phyloP scores from a whole-genome alignment of 108 stramenopile genomes.

The Conticribra weissflogii region DNA sequence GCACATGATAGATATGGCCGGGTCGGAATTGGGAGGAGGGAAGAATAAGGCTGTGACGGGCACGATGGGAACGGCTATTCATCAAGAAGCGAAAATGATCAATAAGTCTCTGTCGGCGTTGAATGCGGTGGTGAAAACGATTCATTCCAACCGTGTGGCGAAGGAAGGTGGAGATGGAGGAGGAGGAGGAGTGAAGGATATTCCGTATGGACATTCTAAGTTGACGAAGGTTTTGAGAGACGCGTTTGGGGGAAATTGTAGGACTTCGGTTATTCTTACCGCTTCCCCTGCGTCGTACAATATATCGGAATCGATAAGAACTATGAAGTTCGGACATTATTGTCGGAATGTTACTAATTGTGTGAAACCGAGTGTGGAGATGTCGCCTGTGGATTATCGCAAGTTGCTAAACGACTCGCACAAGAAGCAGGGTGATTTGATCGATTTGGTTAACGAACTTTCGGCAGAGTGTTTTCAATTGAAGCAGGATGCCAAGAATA shows the following conservation, averaged over 20 bases:
- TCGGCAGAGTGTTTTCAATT: constrained; percentile 67
- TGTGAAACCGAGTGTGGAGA: constrained; percentile 50
- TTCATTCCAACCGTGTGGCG: constrained; percentile 60
- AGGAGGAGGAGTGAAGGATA: constrained; percentile 15
- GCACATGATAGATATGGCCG: constrained; percentile 89
- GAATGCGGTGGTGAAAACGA: constrained; percentile 68
- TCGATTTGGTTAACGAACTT: constrained; percentile 61
- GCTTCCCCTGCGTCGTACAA: constrained; percentile 83
- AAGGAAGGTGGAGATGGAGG: constrained; percentile 41
- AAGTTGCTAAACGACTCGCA: constrained; percentile 62
- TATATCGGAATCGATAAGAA: constrained; percentile 81
- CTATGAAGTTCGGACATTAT: constrained; percentile 79
- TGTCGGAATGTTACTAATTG: constrained; percentile 61
- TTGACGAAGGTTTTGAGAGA: constrained; percentile 79
- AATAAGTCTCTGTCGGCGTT: constrained; percentile 81
- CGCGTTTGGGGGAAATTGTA: constrained; percentile 88
- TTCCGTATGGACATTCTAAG: constrained; percentile 76
- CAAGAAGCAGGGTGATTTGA: constrained; percentile 60
- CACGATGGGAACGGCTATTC: constrained; percentile 48
- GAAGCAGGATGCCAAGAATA: constrained; percentile 51
- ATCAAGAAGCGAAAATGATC: constrained; percentile 79
- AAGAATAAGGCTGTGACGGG: constrained; percentile 11
- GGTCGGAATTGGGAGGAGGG: constrained; percentile 69
- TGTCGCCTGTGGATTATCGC: constrained; percentile 52
- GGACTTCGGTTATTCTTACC: constrained; percentile 81